Evolutionary conservation across 805 yeast species (phyloP), one percentile per base, ranked within the genome.

Genomic region (Saturnispora besseyi): DNA sequence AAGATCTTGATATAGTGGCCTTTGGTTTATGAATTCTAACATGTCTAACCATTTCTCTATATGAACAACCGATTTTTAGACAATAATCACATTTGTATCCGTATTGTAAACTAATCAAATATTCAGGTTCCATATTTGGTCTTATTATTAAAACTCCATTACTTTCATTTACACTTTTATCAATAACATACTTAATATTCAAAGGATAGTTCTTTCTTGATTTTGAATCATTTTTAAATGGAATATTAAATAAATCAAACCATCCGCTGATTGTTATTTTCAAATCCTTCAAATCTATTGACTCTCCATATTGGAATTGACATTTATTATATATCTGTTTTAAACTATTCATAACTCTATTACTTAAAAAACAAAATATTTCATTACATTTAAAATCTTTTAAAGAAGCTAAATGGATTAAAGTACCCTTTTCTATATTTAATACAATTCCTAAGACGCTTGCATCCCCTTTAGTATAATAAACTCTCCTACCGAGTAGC

Each of bases 51-150:
- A 36, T 13, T 29, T 37, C 30, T 31, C 44, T 28, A 18, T 38
- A 28, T 18, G 36, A 32, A 30, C 34, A 28, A 2, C 36, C 44
- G 7, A 29, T n/a, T 26, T 49, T 49, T 21, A 49, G 29, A 50
- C 56, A 54, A 15, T 41, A 36, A 32, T 51, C 48, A 43, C 56
- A 54, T 33, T 51, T 45, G 28, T 31, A 54, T 12, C 46, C 45
- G 4, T 37, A 10, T 13, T 29, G 29, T 13, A 54, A 32, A 5
- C 47, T 44, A 5, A 46, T 29, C 4, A 51, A 31, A n/a, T 48
- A 46, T 13, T 54, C 54, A 5, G 56, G 55, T 24, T 49, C 49
- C 28, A 34, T 32, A 29, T 44, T 36, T 3, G 44, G 43, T 21
- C 44, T n/a, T 13, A 36, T 8, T 3, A 44, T 33, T n/a, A 46